Evolutionary conservation across 2,329 filamentous ascomycete species (phyloP).

Genomic region (Sclerotinia sclerotiorum): DNA sequence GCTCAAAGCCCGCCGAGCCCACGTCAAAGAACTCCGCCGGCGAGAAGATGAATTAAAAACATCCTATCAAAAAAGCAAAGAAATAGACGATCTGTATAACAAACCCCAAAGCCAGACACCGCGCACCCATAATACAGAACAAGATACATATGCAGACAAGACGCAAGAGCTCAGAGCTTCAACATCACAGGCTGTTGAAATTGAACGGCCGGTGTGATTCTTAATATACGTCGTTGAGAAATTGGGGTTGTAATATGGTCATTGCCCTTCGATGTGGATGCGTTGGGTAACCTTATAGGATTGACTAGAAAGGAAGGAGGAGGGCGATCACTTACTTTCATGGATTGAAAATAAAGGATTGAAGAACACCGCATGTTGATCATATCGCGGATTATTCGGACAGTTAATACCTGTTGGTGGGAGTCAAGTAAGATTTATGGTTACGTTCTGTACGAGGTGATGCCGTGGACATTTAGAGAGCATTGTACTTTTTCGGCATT

Average conservation of each 20-base stretch:
- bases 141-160: background rate
- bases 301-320: no score
- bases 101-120: background rate
- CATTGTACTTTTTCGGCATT: conserved; percentile 2
- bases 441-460: no score
- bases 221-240: background rate
- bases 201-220: background rate
- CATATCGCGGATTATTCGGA: no score
- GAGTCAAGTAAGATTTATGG: background rate
- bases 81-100: conserved; percentile 2
- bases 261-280: background rate
- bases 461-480: background rate
- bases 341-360: no score
- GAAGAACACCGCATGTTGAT: no score
- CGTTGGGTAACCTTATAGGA: no score
- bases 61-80: conserved; percentile 9
- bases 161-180: background rate
- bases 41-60: background rate
- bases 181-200: no score
- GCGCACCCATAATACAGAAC: background rate
- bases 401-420: no score
- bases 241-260: background rate
- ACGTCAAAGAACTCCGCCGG: conserved; percentile 6
- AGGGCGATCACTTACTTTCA: no score
- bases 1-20: conserved; percentile 8